A percentile compares a stretch with the other conserved stretches of the same genome.
Conservation (phyloP, 202 grass and related monocot species). For the Miscanthus sacchariflorus region DNA sequence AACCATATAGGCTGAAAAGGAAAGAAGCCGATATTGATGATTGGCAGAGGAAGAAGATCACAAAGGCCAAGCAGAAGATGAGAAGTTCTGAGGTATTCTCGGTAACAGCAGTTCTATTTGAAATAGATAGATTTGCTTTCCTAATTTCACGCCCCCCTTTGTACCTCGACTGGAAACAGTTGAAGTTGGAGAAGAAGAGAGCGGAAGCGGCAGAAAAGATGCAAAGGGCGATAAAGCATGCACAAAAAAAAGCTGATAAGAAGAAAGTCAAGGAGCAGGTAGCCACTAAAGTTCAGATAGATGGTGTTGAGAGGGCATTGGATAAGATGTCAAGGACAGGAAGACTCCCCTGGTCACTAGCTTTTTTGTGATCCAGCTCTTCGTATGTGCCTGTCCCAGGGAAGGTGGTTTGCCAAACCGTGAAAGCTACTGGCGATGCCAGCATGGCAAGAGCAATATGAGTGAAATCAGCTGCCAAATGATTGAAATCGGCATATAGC, state of each 20-base stretch:
- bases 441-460: conserved; percentile 32
- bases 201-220: conserved; percentile 56
- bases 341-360: conserved; percentile 75
- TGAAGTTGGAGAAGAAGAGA: conserved; percentile 70
- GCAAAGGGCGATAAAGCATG: conserved; percentile 59
- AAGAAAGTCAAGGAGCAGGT: conserved; percentile 73
- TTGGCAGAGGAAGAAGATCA: conserved; percentile 67
- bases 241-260: conserved; percentile 73
- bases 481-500: conserved; percentile 10
- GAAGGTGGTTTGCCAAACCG: conserved; percentile 35
- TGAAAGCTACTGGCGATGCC: conserved; percentile 44
- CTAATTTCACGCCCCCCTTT: conserved; percentile 39
- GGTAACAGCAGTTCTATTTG: conserved; percentile 14
- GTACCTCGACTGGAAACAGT: conserved; percentile 51
- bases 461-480: conserved; percentile 25
- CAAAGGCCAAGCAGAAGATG: conserved; percentile 63
- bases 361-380: conserved; percentile 65
- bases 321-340: conserved; percentile 69
- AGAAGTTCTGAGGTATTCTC: conserved; percentile 61
- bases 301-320: conserved; percentile 57
- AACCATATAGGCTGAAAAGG: conserved; percentile 63
- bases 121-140: background rate
- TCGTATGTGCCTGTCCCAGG: conserved; percentile 41
- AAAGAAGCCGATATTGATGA: conserved; percentile 67
- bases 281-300: conserved; percentile 55